Percentiles rank a stretch among this genome's conserved stretches.
Conservation (phyloP, 768 basidiomycete genomes). For the Holtermannia corniformis region DNA sequence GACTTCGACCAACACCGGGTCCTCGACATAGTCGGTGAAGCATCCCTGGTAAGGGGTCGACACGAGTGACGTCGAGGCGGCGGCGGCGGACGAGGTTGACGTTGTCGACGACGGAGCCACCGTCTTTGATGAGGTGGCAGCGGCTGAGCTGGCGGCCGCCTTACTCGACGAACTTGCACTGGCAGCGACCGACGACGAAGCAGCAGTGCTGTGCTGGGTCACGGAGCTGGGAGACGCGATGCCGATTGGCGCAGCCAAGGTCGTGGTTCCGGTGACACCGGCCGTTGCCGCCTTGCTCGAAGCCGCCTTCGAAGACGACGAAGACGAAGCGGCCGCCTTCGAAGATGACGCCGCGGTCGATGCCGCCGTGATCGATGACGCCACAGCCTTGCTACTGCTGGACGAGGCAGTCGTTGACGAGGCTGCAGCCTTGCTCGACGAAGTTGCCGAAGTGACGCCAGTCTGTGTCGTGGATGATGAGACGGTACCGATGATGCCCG, state of each 20-base stretch:
- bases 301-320: conserved; percentile 1
- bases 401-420: background rate
- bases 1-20: conserved; percentile 2
- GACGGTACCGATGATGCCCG: background rate
- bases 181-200: background rate
- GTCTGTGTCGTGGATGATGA: background rate
- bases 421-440: background rate
- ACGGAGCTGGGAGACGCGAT: background rate
- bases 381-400: background rate
- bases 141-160: background rate
- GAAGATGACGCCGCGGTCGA: too few relatives aligned
- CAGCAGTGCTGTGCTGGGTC: background rate
- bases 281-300: background rate
- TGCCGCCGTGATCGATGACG: background rate
- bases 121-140: conserved; percentile 1
- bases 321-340: background rate
- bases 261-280: background rate
- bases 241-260: background rate
- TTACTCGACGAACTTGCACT: background rate
- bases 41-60: conserved; percentile 13
- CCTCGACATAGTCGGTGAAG: conserved; percentile 4
- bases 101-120: background rate
- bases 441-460: background rate
- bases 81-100: background rate
- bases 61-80: conserved; percentile 2